Conservation (phyloP, 2,329 filamentous ascomycete genomes). For the Hawksworthiomyces lignivorus region DNA sequence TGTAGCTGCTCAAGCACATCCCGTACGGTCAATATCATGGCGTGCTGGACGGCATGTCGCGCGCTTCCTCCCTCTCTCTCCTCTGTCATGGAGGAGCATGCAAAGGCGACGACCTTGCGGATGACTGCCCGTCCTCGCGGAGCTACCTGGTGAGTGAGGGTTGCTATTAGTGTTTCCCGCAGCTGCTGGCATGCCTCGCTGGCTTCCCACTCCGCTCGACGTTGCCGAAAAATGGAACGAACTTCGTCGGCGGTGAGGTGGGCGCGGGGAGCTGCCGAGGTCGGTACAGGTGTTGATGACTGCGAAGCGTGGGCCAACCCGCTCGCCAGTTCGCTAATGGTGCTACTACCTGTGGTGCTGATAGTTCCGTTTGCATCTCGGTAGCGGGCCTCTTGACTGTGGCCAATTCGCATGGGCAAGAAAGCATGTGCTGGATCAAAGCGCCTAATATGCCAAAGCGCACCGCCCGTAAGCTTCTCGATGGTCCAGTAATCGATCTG, state of each 20-base stretch:
- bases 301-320: constrained; percentile 1
- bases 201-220: constrained; percentile 11
- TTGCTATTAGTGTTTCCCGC: constrained; percentile 9
- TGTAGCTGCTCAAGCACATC: constrained; percentile 12
- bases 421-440: constrained; percentile 8
- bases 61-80: constrained; percentile 1
- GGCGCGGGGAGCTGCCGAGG: neutral
- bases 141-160: constrained; percentile 4
- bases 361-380: constrained; percentile 9
- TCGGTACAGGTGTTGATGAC: neutral
- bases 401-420: constrained; percentile 12
- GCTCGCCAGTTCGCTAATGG: constrained; percentile 8
- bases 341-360: neutral
- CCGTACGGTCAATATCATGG: constrained; percentile 15
- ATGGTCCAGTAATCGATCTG: constrained; percentile 13
- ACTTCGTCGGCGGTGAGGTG: constrained; percentile 4
- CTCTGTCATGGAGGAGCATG: constrained; percentile 11
- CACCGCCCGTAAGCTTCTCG: constrained; percentile 13
- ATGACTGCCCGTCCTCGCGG: constrained; percentile 5
- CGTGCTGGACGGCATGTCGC: constrained; percentile 13
- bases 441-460: constrained; percentile 12
- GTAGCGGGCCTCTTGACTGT: constrained; percentile 10
- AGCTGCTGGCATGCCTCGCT: constrained; percentile 11
- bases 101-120: constrained; percentile 14
- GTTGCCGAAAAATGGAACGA: neutral